Conservation (phyloP, 441 rosid species). For the Croton setiger region DNA sequence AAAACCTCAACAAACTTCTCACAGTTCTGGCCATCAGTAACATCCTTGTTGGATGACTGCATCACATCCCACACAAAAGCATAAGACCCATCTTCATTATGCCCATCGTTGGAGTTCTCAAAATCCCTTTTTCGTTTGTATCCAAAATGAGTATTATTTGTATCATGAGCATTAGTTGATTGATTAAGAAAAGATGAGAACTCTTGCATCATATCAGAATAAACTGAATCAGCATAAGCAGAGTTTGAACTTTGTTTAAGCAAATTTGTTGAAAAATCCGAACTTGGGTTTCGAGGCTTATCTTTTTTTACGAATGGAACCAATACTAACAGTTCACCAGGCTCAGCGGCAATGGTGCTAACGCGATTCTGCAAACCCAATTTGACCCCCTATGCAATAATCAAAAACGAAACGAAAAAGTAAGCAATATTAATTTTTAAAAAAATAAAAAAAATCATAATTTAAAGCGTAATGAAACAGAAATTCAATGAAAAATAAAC, state of each 20-base stretch:
- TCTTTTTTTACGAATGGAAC: slow-evolving; percentile 71
- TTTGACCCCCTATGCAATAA: slow-evolving; percentile 54
- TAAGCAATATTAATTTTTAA: neutral
- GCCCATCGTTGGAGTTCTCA: slow-evolving; percentile 24
- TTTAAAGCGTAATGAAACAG: no score
- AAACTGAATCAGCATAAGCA: slow-evolving; percentile 50
- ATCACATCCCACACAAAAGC: slow-evolving; percentile 47
- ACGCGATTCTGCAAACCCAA: slow-evolving; percentile 46
- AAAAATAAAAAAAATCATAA: no score
- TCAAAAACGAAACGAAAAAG: neutral
- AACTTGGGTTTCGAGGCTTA: slow-evolving; percentile 27
- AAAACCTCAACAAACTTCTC: slow-evolving; percentile 63
- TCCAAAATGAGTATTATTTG: slow-evolving; percentile 13
- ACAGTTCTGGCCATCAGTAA: slow-evolving; percentile 44
- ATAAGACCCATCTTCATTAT: slow-evolving; percentile 33
- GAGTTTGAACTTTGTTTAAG: slow-evolving; percentile 27
- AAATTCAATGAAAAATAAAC: neutral
- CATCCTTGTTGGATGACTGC: slow-evolving; percentile 41
- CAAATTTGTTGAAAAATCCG: slow-evolving; percentile 34
- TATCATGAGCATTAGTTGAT: slow-evolving; percentile 10
- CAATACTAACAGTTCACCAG: slow-evolving; percentile 62
- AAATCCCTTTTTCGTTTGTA: slow-evolving; percentile 26
- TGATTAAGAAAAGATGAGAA: slow-evolving; percentile 35
- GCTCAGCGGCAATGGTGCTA: slow-evolving; percentile 27
- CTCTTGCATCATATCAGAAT: slow-evolving; percentile 57